phyloP scores from a whole-genome alignment of 192 early-diverging fungal species.

The Backusella sp. region DNA sequence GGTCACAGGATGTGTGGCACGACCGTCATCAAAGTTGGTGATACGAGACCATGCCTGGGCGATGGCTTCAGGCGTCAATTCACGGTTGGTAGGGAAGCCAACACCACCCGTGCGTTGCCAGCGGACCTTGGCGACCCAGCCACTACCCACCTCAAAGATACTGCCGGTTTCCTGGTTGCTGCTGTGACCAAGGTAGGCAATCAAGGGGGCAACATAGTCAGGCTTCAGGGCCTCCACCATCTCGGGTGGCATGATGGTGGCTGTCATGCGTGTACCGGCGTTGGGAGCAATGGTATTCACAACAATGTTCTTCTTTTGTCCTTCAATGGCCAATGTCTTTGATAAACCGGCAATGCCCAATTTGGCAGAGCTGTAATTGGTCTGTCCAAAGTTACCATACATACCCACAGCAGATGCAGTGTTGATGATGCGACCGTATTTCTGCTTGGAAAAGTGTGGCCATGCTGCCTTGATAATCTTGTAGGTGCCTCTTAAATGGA shows the following conservation, averaged over 20 bases:
- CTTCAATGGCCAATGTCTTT: constrained; percentile 92
- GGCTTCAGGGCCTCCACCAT: constrained; percentile 95
- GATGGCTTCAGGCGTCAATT: constrained; percentile 87
- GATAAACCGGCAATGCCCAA: constrained; percentile 87
- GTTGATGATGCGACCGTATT: constrained; percentile 94
- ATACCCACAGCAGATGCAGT: constrained; percentile 92
- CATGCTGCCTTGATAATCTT: constrained; percentile 94
- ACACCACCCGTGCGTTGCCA: constrained; percentile 96
- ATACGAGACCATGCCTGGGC: constrained; percentile 75
- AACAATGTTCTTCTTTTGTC: constrained; percentile 86
- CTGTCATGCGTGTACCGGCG: constrained; percentile 97
- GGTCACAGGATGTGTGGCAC: constrained; percentile 82
- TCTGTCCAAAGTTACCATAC: constrained; percentile 86
- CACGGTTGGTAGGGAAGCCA: constrained; percentile 82
- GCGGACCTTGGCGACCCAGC: constrained; percentile 93
- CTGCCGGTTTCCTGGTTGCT: constrained; percentile 73
- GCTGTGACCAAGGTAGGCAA: constrained; percentile 88
- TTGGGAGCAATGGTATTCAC: constrained; percentile 96
- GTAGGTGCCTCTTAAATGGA: constrained; percentile 92
- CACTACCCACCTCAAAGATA: constrained; percentile 96
- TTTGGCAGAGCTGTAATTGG: constrained; percentile 67
- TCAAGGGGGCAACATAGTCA: constrained; percentile 92
- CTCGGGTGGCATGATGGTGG: constrained; percentile 94
- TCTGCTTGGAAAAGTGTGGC: constrained; percentile 92
- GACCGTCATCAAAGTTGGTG: constrained; percentile 93